These are phyloP conservation scores for Poterioochromonas sp. DNA, from an alignment of 352 stramenopile species.

Conservation along the genomic window DNA sequence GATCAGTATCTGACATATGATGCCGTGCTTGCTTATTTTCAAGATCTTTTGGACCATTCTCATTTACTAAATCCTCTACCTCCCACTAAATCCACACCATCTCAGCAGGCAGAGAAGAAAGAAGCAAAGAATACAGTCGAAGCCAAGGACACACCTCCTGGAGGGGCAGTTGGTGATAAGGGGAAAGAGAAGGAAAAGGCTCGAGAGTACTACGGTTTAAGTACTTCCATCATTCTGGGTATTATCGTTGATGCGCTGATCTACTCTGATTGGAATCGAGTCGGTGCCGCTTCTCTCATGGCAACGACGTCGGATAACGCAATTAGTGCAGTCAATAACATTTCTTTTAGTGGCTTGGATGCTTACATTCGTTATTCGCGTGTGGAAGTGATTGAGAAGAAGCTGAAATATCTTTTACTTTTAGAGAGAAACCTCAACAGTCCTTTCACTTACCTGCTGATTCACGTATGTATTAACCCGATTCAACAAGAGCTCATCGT, in stretches of 20 bases:
- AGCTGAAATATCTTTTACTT: conserved; percentile 26
- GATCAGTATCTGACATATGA: too few relatives aligned
- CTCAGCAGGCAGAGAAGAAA: too few relatives aligned
- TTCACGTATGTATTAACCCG: conserved; percentile 10
- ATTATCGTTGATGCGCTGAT: conserved; percentile 7
- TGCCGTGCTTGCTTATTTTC: too few relatives aligned
- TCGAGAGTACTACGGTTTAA: conserved; percentile 13
- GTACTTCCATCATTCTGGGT: conserved; percentile 13
- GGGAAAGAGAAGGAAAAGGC: conserved; percentile 10
- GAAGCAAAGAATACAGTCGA: too few relatives aligned
- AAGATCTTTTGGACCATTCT: too few relatives aligned
- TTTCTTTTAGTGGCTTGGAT: conserved; percentile 26
- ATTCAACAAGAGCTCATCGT: conserved; percentile 8
- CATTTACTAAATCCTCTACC: too few relatives aligned
- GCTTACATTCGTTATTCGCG: neutral
- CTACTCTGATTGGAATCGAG: conserved; percentile 25
- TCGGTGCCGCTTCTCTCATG: neutral
- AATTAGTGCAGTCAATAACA: conserved; percentile 14
- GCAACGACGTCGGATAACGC: conserved; percentile 3
- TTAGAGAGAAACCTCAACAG: neutral
- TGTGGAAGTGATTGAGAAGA: neutral
- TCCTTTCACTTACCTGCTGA: conserved; percentile 6
- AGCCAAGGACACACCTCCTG: conserved; percentile 7
- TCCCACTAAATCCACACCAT: too few relatives aligned
- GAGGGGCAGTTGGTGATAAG: conserved; percentile 8